These are phyloP conservation scores for Triticum dicoccoides DNA, from an alignment of 176 grass and related monocot genomes.

Conservation along the genomic window DNA sequence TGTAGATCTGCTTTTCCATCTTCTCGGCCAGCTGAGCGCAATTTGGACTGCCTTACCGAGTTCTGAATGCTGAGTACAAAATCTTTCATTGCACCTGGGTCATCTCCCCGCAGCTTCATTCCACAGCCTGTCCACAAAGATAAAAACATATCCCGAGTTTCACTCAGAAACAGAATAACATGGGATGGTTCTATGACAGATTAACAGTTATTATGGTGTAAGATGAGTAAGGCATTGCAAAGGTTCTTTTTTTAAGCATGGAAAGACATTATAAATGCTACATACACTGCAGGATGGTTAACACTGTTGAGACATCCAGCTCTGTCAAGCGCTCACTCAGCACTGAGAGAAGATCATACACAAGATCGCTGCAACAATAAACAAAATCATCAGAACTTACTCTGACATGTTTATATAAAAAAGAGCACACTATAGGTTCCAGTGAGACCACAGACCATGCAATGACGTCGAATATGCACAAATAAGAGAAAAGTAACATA, in stretches of 20 bases:
- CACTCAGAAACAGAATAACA: constrained; percentile 18
- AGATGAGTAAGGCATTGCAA: background rate
- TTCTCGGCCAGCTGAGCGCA: constrained; percentile 29
- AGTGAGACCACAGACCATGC: constrained; percentile 60
- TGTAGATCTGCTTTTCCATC: constrained; percentile 54
- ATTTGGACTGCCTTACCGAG: constrained; percentile 65
- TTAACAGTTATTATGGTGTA: background rate
- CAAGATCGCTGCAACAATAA: constrained; percentile 56
- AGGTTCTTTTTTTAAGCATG: background rate
- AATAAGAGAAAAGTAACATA: constrained; percentile 69
- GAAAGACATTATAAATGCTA: constrained; percentile 18
- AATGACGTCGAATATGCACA: constrained; percentile 80
- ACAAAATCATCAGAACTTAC: constrained; percentile 28
- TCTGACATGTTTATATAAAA: background rate
- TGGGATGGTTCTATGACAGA: background rate
- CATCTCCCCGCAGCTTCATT: constrained; percentile 84
- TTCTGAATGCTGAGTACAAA: constrained; percentile 78
- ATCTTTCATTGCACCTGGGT: constrained; percentile 88
- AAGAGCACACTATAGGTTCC: constrained; percentile 12
- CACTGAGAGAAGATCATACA: constrained; percentile 76
- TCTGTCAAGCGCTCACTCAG: constrained; percentile 76
- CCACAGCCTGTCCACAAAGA: constrained; percentile 67
- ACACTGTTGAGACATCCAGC: constrained; percentile 71
- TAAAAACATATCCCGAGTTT: constrained; percentile 10
- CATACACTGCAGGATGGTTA: constrained; percentile 83